A percentile compares a stretch with the other conserved stretches of the same genome.
phyloP scores from a whole-genome alignment of 371 early-diverging fungal genomes.

The Choanephora cucurbitarum region DNA sequence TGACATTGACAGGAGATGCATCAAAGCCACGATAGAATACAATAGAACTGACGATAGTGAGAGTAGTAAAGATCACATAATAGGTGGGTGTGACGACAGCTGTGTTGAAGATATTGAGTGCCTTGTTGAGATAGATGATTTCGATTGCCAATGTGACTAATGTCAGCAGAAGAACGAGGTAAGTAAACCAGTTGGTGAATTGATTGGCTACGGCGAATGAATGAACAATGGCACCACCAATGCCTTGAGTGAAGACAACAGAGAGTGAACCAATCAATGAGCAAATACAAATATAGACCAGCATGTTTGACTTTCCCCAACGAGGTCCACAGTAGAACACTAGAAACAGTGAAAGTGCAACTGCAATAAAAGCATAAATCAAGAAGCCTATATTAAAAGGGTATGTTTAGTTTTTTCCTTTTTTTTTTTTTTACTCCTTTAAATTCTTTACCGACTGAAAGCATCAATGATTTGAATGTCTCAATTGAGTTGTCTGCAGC shows the following conservation, averaged over 20 bases:
- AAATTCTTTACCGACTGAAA: conserved; percentile 65
- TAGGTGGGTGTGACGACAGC: conserved; percentile 91
- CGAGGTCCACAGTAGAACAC: conserved; percentile 81
- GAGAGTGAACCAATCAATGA: conserved; percentile 90
- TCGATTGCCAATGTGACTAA: conserved; percentile 81
- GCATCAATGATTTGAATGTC: conserved; percentile 72
- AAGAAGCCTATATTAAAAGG: conserved; percentile 65
- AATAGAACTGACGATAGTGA: conserved; percentile 88
- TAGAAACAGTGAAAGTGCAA: conserved; percentile 58
- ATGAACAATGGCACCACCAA: conserved; percentile 88
- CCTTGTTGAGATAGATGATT: conserved; percentile 96
- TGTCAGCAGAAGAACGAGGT: conserved; percentile 75
- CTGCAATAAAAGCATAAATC: conserved; percentile 69
- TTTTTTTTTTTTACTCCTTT: background rate
- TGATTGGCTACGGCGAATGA: conserved; percentile 87
- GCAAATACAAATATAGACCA: conserved; percentile 87
- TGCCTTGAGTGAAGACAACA: conserved; percentile 89
- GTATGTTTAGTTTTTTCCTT: background rate
- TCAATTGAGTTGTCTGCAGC: conserved; percentile 75
- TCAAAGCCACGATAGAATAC: conserved; percentile 88
- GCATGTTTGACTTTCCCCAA: conserved; percentile 83
- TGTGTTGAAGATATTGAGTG: conserved; percentile 90
- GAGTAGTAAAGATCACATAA: conserved; percentile 92
- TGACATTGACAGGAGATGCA: conserved; percentile 74
- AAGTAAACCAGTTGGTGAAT: conserved; percentile 86